Conservation (phyloP, 2,329 filamentous ascomycete species). For the Blastomyces parvus region DNA sequence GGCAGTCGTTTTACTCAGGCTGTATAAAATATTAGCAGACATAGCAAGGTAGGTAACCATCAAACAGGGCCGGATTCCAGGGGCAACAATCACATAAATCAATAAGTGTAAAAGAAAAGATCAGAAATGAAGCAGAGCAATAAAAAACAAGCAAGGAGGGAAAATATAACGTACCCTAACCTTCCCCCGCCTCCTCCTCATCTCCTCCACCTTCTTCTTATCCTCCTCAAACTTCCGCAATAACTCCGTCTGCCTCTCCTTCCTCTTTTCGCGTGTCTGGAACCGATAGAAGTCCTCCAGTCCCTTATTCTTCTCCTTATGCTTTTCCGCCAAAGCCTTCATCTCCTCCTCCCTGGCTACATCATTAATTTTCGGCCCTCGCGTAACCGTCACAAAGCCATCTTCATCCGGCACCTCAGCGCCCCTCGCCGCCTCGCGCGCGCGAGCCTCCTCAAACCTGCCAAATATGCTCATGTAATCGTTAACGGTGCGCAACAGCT, state of each 20-base stretch:
- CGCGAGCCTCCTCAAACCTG: slow-evolving; percentile 56
- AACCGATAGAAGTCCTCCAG: slow-evolving; percentile 73
- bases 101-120: not conserved
- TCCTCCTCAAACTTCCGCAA: slow-evolving; percentile 68
- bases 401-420: slow-evolving; percentile 84
- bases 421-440: slow-evolving; percentile 51
- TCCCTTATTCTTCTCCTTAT: slow-evolving; percentile 56
- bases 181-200: slow-evolving; percentile 58
- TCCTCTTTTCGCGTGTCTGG: slow-evolving; percentile 69
- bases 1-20: not conserved
- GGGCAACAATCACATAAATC: not conserved
- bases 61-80: not conserved
- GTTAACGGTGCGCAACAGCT: slow-evolving; percentile 66
- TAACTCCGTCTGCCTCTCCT: slow-evolving; percentile 61
- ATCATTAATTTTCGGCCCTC: slow-evolving; percentile 62
- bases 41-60: not conserved
- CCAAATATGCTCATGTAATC: slow-evolving; percentile 75
- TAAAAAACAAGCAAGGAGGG: not conserved
- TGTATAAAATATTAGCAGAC: not conserved
- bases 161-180: slow-evolving; percentile 39
- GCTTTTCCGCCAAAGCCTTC: slow-evolving; percentile 47
- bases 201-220: slow-evolving; percentile 57
- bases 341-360: slow-evolving; percentile 65
- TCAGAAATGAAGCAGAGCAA: not conserved
- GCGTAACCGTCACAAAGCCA: slow-evolving; percentile 85